Conservation (phyloP, 2,329 filamentous ascomycete genomes). For the Aspergillus ustus region DNA sequence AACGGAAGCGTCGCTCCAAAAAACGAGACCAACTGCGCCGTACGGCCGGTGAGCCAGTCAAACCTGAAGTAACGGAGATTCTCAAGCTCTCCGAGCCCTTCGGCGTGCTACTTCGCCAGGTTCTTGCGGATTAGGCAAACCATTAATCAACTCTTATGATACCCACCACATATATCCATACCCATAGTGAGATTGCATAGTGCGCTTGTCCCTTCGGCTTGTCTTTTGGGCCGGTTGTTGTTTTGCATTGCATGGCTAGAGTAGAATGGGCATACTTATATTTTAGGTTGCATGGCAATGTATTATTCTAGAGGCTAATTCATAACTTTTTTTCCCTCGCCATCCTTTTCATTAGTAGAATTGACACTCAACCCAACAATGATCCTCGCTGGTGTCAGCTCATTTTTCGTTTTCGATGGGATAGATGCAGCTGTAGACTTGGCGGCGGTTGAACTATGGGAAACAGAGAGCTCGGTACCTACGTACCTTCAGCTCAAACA, state of each 20-base stretch:
- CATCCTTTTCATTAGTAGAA: not conserved
- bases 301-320: constrained; percentile 7
- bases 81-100: constrained; percentile 81
- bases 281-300: constrained; percentile 9
- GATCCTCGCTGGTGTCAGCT: too few species aligned
- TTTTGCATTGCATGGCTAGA: constrained; percentile 17
- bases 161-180: constrained; percentile 21
- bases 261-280: constrained; percentile 12
- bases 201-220: not conserved
- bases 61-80: constrained; percentile 78
- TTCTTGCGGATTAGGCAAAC: constrained; percentile 69
- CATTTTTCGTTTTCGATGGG: too few species aligned
- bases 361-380: too few species aligned
- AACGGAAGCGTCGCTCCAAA: constrained; percentile 76
- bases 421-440: too few species aligned
- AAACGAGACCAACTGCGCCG: constrained; percentile 79
- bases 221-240: not conserved
- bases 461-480: too few species aligned
- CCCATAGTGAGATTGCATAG: constrained; percentile 10
- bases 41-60: constrained; percentile 80
- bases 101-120: constrained; percentile 77
- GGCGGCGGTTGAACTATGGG: too few species aligned
- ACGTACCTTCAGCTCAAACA: too few species aligned
- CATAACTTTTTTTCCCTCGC: not conserved
- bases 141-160: constrained; percentile 18